Conservation (phyloP, 805 yeast species). For the Candida verbasci region DNA sequence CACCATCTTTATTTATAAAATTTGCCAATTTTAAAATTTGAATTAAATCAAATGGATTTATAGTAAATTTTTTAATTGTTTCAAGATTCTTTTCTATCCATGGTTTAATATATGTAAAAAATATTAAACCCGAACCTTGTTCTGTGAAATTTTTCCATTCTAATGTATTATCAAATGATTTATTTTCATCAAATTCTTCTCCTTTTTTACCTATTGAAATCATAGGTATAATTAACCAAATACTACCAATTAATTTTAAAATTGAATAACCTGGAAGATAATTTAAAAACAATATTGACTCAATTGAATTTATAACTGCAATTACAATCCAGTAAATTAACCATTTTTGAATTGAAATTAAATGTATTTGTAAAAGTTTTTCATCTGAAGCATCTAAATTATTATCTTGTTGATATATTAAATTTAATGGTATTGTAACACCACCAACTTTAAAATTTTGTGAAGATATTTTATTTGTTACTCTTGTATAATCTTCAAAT, state of each 20-base stretch:
- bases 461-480: constrained; percentile 24
- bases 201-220: constrained; percentile 11
- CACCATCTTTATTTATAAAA: neutral
- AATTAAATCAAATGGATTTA: constrained; percentile 3
- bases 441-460: constrained; percentile 29
- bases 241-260: constrained; percentile 41
- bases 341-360: constrained; percentile 37
- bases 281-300: constrained; percentile 38
- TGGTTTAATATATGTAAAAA: constrained; percentile 27
- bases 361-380: constrained; percentile 17
- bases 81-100: constrained; percentile 8
- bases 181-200: constrained; percentile 7
- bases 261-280: constrained; percentile 55
- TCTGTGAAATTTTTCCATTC: constrained; percentile 28
- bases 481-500: constrained; percentile 37
- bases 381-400: constrained; percentile 12
- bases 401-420: constrained; percentile 14
- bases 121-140: constrained; percentile 31
- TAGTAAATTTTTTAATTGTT: constrained; percentile 2
- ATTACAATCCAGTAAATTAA: constrained; percentile 61
- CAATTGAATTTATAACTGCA: constrained; percentile 38
- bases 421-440: constrained; percentile 27
- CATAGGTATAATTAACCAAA: constrained; percentile 59
- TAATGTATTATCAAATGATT: constrained; percentile 10
- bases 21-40: constrained; percentile 3